Evolutionary conservation across 305 asterid species (phyloP).

Genomic region (Fraxinus dipetala): DNA sequence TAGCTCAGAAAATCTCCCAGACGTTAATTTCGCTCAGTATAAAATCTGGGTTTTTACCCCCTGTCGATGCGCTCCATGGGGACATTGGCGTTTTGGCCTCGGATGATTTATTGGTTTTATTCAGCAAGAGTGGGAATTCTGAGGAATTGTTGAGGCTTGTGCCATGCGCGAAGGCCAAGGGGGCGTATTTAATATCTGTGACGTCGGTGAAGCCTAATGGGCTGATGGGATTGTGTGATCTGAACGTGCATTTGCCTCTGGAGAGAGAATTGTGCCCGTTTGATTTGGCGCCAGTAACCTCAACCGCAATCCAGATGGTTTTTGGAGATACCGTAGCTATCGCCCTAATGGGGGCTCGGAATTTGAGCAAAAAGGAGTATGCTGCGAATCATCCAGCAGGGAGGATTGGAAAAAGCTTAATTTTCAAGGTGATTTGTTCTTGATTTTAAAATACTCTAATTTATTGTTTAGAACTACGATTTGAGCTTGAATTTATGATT

Average conservation of each 20-base stretch:
- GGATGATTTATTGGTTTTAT: slow-evolving; percentile 63
- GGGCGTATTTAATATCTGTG: slow-evolving; percentile 68
- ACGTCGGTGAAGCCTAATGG: slow-evolving; percentile 73
- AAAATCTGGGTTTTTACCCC: slow-evolving; percentile 69
- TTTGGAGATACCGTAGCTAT: slow-evolving; percentile 90
- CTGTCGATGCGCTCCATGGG: slow-evolving; percentile 86
- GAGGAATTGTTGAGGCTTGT: slow-evolving; percentile 80
- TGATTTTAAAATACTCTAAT: background rate
- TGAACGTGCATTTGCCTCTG: slow-evolving; percentile 86
- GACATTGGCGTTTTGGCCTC: slow-evolving; percentile 77
- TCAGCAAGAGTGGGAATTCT: slow-evolving; percentile 89
- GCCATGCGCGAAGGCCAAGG: slow-evolving; percentile 85
- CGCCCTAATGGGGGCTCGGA: slow-evolving; percentile 79
- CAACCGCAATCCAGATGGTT: slow-evolving; percentile 93
- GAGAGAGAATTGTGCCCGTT: slow-evolving; percentile 83
- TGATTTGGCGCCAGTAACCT: slow-evolving; percentile 93
- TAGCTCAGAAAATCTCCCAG: slow-evolving; percentile 80
- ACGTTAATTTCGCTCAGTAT: slow-evolving; percentile 74
- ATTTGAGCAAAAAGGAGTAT: slow-evolving; percentile 71
- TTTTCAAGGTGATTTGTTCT: slow-evolving; percentile 55
- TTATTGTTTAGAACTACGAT: background rate
- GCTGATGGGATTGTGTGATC: slow-evolving; percentile 53
- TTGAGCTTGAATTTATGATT: background rate
- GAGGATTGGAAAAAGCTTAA: slow-evolving; percentile 82
- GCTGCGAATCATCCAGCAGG: slow-evolving; percentile 95